phyloP scores from a whole-genome alignment of 2,329 filamentous ascomycete genomes.

The Sarocladiaceae sp. region DNA sequence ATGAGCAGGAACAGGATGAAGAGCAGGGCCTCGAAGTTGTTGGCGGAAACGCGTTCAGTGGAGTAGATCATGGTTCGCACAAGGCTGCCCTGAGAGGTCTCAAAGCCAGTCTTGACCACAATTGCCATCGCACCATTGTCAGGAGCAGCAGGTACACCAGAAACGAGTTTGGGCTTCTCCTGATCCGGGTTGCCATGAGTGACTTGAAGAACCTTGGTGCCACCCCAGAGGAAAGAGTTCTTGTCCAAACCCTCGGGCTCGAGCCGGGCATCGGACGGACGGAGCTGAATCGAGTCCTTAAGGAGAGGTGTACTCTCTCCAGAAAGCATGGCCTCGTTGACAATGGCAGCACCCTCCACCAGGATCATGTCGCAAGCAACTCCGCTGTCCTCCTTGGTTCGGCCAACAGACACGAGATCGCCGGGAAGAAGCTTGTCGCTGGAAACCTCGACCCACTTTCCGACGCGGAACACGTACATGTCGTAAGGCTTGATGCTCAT shows the following conservation, averaged over 20 bases:
- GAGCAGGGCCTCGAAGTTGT: constrained; percentile 90
- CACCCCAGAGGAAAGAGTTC: constrained; percentile 92
- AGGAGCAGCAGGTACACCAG: constrained; percentile 75
- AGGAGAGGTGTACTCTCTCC: constrained; percentile 95
- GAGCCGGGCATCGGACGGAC: constrained; percentile 71
- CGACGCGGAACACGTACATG: constrained; percentile 81
- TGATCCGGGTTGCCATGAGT: constrained; percentile 79
- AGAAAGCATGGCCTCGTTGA: constrained; percentile 98
- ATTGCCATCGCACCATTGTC: constrained; percentile 92
- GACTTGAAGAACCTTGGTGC: constrained; percentile 94
- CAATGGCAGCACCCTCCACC: constrained; percentile 90
- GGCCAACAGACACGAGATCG: constrained; percentile 83
- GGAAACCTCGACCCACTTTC: constrained; percentile 80
- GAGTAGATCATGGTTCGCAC: constrained; percentile 99
- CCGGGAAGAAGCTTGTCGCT: constrained; percentile 92
- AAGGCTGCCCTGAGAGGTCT: constrained; percentile 95
- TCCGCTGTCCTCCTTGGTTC: constrained; percentile 94
- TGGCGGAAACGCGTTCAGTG: constrained; percentile 96
- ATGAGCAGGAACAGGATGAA: constrained; percentile 96
- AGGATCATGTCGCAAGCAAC: constrained; percentile 96
- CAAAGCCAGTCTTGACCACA: constrained; percentile 95
- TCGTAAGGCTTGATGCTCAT: constrained; percentile 99
- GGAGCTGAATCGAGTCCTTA: constrained; percentile 91
- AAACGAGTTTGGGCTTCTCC: constrained; percentile 62
- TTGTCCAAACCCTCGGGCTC: constrained; percentile 93